A percentile compares a stretch with the other conserved stretches of the same genome.
Evolutionary conservation across 1,284 basidiomycete species (phyloP).

Genomic region (Pseudozyma flocculosa): DNA sequence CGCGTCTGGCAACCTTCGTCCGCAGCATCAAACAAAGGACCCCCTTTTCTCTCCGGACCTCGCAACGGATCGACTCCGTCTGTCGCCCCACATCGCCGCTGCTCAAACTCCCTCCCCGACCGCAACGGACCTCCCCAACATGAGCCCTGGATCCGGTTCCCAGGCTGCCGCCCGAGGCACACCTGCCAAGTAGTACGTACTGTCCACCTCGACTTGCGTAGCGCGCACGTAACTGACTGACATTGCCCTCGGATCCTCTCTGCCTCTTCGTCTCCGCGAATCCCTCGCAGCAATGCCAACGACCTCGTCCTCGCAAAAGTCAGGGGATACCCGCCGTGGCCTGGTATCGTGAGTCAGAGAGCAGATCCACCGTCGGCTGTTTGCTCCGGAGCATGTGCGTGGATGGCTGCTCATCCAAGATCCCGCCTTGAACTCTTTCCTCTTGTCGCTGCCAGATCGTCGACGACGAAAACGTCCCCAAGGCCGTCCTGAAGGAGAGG

Average conservation of each 20-base stretch:
- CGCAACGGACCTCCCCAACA: background rate
- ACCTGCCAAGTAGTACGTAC: conserved; percentile 25
- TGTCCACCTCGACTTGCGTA: no score
- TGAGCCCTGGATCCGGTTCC: background rate
- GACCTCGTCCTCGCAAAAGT: conserved; percentile 90
- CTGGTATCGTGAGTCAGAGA: conserved; percentile 73
- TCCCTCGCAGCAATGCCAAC: conserved; percentile 59
- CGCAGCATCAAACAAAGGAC: no score
- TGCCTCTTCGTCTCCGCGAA: background rate
- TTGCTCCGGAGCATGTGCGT: background rate
- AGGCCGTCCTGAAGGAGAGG: conserved; percentile 68
- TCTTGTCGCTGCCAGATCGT: conserved; percentile 66
- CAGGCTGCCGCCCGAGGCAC: conserved; percentile 1
- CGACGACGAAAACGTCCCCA: conserved; percentile 69
- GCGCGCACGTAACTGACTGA: no score
- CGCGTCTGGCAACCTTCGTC: no score
- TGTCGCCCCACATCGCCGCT: no score
- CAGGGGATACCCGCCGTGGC: conserved; percentile 91
- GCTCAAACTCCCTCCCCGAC: conserved; percentile 1
- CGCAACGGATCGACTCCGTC: no score
- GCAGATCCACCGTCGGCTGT: background rate
- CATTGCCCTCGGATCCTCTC: no score
- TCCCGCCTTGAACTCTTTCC: background rate
- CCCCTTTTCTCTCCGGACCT: no score
- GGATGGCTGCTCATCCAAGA: background rate